A percentile compares a stretch with the other conserved stretches of the same genome.
These are phyloP conservation scores for Mimosa pudica DNA, from an alignment of 306 rosid genomes.

Conservation along the genomic window DNA sequence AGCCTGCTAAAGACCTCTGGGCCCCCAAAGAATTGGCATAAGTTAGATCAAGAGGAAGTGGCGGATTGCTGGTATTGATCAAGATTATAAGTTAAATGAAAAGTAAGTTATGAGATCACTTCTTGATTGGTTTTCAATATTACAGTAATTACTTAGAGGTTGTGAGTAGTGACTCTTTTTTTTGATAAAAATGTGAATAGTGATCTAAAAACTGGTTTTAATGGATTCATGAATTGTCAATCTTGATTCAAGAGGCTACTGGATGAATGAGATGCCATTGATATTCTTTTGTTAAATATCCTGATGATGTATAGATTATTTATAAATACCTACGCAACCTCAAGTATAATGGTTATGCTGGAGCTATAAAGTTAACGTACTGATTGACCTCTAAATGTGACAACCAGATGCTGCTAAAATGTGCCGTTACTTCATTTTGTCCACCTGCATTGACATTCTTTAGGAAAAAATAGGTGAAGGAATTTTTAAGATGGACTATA, in stretches of 20 bases:
- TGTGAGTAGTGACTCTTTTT: neutral
- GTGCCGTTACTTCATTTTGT: neutral
- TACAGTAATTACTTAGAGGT: neutral
- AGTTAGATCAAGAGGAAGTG: constrained; percentile 59
- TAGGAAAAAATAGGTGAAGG: neutral
- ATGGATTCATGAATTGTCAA: neutral
- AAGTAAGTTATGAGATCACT: neutral
- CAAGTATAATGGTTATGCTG: neutral
- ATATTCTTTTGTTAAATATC: constrained; percentile 12
- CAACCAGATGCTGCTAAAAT: neutral
- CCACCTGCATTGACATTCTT: neutral
- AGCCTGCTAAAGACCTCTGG: constrained; percentile 62
- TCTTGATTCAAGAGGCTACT: neutral
- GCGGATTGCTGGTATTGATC: constrained; percentile 91
- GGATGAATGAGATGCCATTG: neutral
- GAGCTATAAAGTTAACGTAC: neutral
- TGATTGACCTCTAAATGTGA: neutral
- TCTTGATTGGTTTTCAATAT: neutral
- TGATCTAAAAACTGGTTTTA: constrained; percentile 3
- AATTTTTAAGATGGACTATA: neutral
- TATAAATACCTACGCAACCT: neutral
- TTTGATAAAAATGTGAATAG: neutral
- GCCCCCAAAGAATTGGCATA: constrained; percentile 63
- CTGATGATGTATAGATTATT: neutral
- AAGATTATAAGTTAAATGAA: constrained; percentile 17